Conservation (phyloP, 2,329 filamentous ascomycete species). For the Penicillium olsonii region DNA sequence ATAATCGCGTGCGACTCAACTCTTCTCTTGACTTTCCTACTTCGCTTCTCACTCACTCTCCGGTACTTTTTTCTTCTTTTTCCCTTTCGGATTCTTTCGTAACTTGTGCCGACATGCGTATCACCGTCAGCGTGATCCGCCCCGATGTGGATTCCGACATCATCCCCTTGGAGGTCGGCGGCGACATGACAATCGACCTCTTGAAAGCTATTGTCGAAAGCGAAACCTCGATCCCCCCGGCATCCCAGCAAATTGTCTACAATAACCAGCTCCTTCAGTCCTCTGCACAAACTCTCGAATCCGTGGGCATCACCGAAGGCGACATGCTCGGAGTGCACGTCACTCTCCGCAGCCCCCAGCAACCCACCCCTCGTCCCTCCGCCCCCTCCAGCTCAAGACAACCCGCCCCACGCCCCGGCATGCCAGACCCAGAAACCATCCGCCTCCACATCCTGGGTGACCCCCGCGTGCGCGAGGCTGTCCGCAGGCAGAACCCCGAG, state of each 20-base stretch:
- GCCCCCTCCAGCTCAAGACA: slow-evolving; percentile 33
- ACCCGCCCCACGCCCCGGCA: slow-evolving; percentile 31
- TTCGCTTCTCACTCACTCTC: not conserved
- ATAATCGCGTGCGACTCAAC: not conserved
- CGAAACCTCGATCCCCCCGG: slow-evolving; percentile 72
- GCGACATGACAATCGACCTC: slow-evolving; percentile 78
- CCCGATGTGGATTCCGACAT: slow-evolving; percentile 73
- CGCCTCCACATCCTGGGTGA: slow-evolving; percentile 81
- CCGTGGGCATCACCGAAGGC: slow-evolving; percentile 78
- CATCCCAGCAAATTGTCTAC: slow-evolving; percentile 82
- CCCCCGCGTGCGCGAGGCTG: slow-evolving; percentile 68
- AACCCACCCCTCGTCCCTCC: slow-evolving; percentile 29
- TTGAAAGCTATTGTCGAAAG: slow-evolving; percentile 86
- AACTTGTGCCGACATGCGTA: slow-evolving; percentile 57
- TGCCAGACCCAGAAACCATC: slow-evolving; percentile 73
- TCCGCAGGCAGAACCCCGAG: slow-evolving; percentile 72
- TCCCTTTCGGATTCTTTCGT: not conserved
- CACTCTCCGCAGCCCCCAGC: slow-evolving; percentile 32
- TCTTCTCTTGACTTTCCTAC: not conserved
- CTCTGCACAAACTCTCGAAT: slow-evolving; percentile 76
- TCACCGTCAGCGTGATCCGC: slow-evolving; percentile 82
- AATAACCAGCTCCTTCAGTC: slow-evolving; percentile 80
- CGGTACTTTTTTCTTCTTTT: no score
- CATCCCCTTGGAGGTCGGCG: slow-evolving; percentile 77
- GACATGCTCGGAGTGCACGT: slow-evolving; percentile 93